Base-by-base conservation (phyloP, 164 flowering plant species). In the Piper longum region DNA sequence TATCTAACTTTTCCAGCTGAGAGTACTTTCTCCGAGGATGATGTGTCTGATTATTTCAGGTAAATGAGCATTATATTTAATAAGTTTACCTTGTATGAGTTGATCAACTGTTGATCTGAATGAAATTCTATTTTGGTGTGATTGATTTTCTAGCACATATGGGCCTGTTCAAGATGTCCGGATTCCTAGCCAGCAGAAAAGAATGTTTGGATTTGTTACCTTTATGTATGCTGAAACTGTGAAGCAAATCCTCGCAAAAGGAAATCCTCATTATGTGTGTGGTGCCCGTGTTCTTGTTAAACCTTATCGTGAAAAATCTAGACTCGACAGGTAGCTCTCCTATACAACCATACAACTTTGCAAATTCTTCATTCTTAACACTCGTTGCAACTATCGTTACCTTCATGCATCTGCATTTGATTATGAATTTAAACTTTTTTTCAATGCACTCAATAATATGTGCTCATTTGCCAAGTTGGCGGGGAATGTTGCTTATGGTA, bases 121-220 rank as follows among this genome's bases (percentile, higher is more conserved):
- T 9, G 9, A 51, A 17, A 48, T 51, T 60, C 41, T 42, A 62
- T 26, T 26, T 26, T 26, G 36, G 36, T 26, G 1, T 26, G 36
- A 26, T 26, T 26, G 36, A 26, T 26, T 26, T 26, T 26, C 36
- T 61, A 92, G 98, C 72, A 80, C 70, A 36, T 91, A 69, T 71
- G 99, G 99, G 16, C 80, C 76, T 1, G 99, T 95, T 73, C 84
- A 88, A 77, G 99, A 95, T 85, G 99, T 95, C 17, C 84, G 99
- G 73, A 88, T 95, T 69, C 99, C 99, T 6, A 83, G 83, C 77
- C 98, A 87, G 66, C 88, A 86, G 76, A 86, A 84, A 61, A 64
- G 96, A 61, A 88, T 88, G 95, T 93, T 88, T 66, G 99, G 99
- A 7, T 95, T 91, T 67, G 96, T 95, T 5, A 87, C 96, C 18